Percentiles rank a stretch among this genome's conserved stretches.
Evolutionary conservation across 2,329 filamentous ascomycete genomes (phyloP).

Genomic region (Neonectria ditissima): DNA sequence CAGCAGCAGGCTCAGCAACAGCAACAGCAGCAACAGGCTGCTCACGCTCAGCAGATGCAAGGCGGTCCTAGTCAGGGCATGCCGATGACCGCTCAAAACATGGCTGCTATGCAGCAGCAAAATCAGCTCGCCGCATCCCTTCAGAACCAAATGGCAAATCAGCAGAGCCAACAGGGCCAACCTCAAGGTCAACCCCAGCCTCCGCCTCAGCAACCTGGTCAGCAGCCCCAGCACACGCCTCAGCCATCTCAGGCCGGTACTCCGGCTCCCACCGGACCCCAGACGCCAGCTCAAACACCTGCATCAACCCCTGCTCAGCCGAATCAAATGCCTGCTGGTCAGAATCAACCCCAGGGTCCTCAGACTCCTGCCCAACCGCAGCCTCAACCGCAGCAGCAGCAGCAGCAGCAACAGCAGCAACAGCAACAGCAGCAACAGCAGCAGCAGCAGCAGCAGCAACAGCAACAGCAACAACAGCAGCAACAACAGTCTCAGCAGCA

Average conservation of each 20-base stretch:
- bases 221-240: constrained; percentile 60
- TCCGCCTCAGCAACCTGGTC: constrained; percentile 53
- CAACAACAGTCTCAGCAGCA: constrained; percentile 50
- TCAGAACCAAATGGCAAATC: constrained; percentile 47
- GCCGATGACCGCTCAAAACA: constrained; percentile 61
- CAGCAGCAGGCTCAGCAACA: constrained; percentile 52
- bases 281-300: constrained; percentile 61
- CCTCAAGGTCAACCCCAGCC: constrained; percentile 39
- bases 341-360: constrained; percentile 50
- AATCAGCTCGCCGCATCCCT: constrained; percentile 52
- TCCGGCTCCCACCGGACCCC: constrained; percentile 58
- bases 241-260: constrained; percentile 57
- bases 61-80: constrained; percentile 59
- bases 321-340: constrained; percentile 47
- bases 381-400: constrained; percentile 45
- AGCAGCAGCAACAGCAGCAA: constrained; percentile 45
- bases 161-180: constrained; percentile 45
- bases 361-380: constrained; percentile 51
- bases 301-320: constrained; percentile 53
- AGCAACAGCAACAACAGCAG: constrained; percentile 43
- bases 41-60: constrained; percentile 55
- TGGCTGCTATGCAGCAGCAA: constrained; percentile 59
- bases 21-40: constrained; percentile 47
- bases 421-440: constrained; percentile 53
- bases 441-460: constrained; percentile 47